Percentiles rank a stretch among this genome's conserved stretches.
phyloP scores from a whole-genome alignment of 768 basidiomycete genomes.

The Podaxis pistillaris region DNA sequence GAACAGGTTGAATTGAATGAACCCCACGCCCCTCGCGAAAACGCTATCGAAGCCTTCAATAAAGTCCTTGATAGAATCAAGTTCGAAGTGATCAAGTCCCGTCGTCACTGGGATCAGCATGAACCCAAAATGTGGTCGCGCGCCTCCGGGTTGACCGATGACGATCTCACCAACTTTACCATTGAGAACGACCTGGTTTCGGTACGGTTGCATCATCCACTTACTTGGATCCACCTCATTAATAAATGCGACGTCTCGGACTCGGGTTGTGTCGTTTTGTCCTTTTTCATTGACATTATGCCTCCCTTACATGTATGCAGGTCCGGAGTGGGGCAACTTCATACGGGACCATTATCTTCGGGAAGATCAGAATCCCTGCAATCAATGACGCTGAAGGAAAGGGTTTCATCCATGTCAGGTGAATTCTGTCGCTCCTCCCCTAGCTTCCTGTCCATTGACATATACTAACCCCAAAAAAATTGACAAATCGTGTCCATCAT shows the following conservation, averaged over 20 bases:
- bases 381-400: slow-evolving; percentile 59
- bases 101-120: slow-evolving; percentile 70
- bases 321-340: slow-evolving; percentile 56
- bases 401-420: slow-evolving; percentile 75
- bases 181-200: slow-evolving; percentile 42
- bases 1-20: slow-evolving; percentile 58
- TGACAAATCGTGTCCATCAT: not conserved
- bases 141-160: slow-evolving; percentile 49
- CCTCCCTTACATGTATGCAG: slow-evolving; percentile 18
- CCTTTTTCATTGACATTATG: not conserved
- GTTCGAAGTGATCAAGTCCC: slow-evolving; percentile 62
- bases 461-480: not conserved
- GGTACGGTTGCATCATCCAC: slow-evolving; percentile 27
- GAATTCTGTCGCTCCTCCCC: slow-evolving; percentile 18
- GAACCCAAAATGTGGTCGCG: slow-evolving; percentile 73
- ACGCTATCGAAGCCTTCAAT: slow-evolving; percentile 67
- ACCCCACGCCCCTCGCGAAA: slow-evolving; percentile 56
- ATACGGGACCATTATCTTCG: slow-evolving; percentile 70
- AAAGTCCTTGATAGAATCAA: slow-evolving; percentile 55
- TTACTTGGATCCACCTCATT: slow-evolving; percentile 1
- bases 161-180: slow-evolving; percentile 49
- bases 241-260: not conserved
- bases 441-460: slow-evolving; percentile 4
- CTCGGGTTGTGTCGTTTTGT: slow-evolving; percentile 3
- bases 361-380: slow-evolving; percentile 72